These are phyloP conservation scores for Mollisiaceae sp. DNA, from an alignment of 2,329 filamentous ascomycete species.

Conservation along the genomic window DNA sequence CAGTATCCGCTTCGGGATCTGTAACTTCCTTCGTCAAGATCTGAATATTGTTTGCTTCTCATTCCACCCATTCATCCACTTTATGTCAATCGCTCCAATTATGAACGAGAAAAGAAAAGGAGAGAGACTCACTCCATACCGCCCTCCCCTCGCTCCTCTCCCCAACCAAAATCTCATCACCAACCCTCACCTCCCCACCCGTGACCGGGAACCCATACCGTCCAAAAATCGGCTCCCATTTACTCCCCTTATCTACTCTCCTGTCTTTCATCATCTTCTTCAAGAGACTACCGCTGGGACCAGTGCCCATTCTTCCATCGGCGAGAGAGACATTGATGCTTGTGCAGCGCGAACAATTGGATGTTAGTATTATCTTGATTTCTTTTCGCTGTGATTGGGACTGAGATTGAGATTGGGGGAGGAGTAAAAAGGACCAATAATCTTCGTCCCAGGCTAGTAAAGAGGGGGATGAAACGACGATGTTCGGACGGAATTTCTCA, in stretches of 20 bases:
- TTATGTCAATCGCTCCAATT: no score
- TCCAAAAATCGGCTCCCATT: constrained; percentile 72
- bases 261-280: constrained; percentile 74
- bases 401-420: constrained; percentile 41
- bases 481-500: constrained; percentile 73
- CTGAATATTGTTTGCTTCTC: background rate
- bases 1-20: background rate
- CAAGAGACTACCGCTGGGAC: constrained; percentile 64
- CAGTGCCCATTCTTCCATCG: constrained; percentile 62
- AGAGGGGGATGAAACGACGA: constrained; percentile 59
- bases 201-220: constrained; percentile 66
- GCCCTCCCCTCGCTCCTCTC: constrained; percentile 49
- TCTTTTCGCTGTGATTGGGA: background rate
- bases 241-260: constrained; percentile 69
- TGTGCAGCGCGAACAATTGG: constrained; percentile 70
- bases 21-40: background rate
- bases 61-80: background rate
- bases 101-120: background rate
- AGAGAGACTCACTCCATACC: constrained; percentile 50
- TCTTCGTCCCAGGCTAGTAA: constrained; percentile 71
- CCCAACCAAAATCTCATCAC: constrained; percentile 52
- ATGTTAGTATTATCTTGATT: constrained; percentile 59
- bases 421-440: constrained; percentile 63
- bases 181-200: constrained; percentile 46
- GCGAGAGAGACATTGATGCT: constrained; percentile 74